A percentile compares a stretch with the other conserved stretches of the same genome.
Evolutionary conservation across 2,329 filamentous ascomycete species (phyloP).

Genomic region (Bipolaris bicolor): DNA sequence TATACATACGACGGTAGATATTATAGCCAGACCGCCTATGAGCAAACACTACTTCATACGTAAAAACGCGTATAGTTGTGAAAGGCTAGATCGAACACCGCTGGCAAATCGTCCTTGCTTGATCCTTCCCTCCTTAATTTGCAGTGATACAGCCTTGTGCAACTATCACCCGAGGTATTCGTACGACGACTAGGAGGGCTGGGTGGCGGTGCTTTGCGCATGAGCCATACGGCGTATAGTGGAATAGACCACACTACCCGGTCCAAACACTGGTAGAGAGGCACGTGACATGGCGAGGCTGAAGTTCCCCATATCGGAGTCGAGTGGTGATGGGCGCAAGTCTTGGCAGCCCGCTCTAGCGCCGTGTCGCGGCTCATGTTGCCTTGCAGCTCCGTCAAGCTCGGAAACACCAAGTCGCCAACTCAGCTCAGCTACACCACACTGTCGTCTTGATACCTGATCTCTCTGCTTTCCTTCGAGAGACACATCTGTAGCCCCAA

Average conservation of each 20-base stretch:
- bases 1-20: neutral
- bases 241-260: too few species aligned
- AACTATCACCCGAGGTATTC: neutral
- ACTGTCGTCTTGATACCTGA: neutral
- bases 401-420: constrained; percentile 27
- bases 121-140: neutral
- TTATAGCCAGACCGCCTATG: neutral
- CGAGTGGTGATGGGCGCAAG: constrained; percentile 2
- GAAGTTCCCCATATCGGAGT: neutral
- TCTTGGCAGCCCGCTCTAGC: constrained; percentile 30
- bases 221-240: too few species aligned
- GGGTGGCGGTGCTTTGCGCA: too few species aligned
- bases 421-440: constrained; percentile 13
- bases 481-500: neutral
- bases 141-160: neutral
- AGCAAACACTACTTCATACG: neutral
- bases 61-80: neutral
- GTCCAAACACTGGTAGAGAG: too few species aligned
- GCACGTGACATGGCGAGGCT: neutral
- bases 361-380: constrained; percentile 32
- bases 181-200: neutral
- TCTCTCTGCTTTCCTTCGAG: neutral
- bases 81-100: neutral
- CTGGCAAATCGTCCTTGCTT: neutral
- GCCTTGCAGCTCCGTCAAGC: constrained; percentile 37